Evolutionary conservation across 1,284 basidiomycete species (phyloP).

Genomic region (Leccinum olivaceoglutinosum): DNA sequence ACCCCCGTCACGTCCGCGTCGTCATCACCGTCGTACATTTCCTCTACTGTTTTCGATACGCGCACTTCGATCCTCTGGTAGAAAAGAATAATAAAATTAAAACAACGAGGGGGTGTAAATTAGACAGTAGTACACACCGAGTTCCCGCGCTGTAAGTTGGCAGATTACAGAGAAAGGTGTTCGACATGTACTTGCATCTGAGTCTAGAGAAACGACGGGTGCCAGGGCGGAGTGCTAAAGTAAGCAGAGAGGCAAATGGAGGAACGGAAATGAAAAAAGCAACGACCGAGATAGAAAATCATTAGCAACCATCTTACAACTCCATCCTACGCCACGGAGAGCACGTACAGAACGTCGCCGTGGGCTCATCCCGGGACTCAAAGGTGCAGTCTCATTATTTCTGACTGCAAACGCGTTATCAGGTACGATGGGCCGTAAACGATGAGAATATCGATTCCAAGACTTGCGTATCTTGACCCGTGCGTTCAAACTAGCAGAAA

Average conservation of each 20-base stretch:
- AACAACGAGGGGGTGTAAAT: not conserved
- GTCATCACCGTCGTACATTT: not conserved
- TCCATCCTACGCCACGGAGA: too few relatives aligned
- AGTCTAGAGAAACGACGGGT: not conserved
- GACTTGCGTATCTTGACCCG: constrained; percentile 10
- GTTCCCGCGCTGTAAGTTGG: not conserved
- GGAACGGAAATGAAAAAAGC: not conserved
- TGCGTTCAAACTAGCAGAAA: constrained; percentile 17
- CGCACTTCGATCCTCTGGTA: not conserved
- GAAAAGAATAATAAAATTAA: not conserved
- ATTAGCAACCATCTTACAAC: not conserved
- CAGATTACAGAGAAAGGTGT: not conserved
- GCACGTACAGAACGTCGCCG: constrained; percentile 7
- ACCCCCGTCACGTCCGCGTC: not conserved
- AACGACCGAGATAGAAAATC: not conserved
- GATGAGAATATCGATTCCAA: not conserved
- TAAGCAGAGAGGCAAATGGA: not conserved
- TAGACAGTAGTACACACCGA: constrained; percentile 10
- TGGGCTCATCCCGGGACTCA: not conserved
- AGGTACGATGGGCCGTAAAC: constrained; percentile 5
- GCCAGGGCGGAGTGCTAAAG: not conserved
- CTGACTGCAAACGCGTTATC: not conserved
- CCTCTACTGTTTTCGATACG: not conserved
- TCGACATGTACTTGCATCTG: not conserved
- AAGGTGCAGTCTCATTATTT: not conserved